Evolutionary conservation across 768 basidiomycete species (phyloP).

Genomic region (Collybia nuda): DNA sequence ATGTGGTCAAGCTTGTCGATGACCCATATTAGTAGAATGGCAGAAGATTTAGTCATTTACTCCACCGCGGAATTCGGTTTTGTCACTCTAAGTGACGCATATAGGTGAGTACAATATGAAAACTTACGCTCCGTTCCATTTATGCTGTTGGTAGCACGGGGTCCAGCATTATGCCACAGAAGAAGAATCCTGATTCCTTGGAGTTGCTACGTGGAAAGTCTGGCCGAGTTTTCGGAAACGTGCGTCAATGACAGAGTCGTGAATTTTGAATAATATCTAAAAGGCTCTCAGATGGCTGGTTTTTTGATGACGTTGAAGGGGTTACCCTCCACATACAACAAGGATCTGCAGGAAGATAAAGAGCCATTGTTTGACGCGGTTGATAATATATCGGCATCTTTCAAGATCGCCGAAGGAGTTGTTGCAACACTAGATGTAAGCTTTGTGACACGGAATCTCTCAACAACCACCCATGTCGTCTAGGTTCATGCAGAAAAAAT

Average conservation of each 20-base stretch:
- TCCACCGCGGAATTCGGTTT: conserved; percentile 98
- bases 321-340: conserved; percentile 98
- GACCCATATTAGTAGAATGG: conserved; percentile 91
- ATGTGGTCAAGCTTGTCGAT: conserved; percentile 94
- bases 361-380: conserved; percentile 95
- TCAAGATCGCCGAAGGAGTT: conserved; percentile 94
- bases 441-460: conserved; percentile 3
- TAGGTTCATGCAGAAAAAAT: conserved; percentile 92
- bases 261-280: neutral
- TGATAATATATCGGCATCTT: conserved; percentile 83
- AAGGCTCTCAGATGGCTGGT: conserved; percentile 76
- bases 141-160: conserved; percentile 66
- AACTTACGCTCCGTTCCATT: neutral
- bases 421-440: conserved; percentile 84
- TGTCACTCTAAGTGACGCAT: conserved; percentile 93
- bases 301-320: conserved; percentile 98
- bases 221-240: conserved; percentile 92
- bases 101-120: conserved; percentile 61
- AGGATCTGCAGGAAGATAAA: conserved; percentile 98
- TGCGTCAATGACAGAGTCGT: conserved; percentile 29
- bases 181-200: conserved; percentile 97
- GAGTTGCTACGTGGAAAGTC: conserved; percentile 95
- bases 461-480: neutral
- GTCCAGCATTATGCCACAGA: conserved; percentile 99
- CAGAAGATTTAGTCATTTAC: conserved; percentile 96